Base-by-base conservation (phyloP, 306 rosid species). In the Glycine soja region DNA sequence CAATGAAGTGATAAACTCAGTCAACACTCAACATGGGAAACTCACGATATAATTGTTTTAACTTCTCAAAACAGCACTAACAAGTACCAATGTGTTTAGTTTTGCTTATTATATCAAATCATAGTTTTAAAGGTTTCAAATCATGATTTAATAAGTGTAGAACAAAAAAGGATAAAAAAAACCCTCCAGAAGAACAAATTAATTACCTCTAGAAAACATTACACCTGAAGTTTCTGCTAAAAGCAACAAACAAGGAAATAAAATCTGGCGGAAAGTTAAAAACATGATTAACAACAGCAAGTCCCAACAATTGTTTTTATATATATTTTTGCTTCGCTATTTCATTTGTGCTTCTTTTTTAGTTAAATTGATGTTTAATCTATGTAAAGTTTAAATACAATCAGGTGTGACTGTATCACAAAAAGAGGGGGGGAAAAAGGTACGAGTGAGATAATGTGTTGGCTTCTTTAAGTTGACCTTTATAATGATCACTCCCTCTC, bases 391-490 rank as follows among this genome's bases (percentile, higher is more conserved):
- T 40, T 51, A 38, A 38, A 38, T 65, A 52, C 13, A 13, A 19
- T 10, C 2, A 10, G 16, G 3, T 67, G 46, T 1, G 11, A 79
- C 14, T 12, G 77, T 16, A 10, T 56, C 5, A 72, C 3, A 72
- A 4, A n/a, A 15, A 52, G 45, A 45, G 0, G 0, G 7, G 18
- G 10, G n/a, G 0, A 6, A 16, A 48, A 70, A 24, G 19, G 13
- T 12, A 38, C 1, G 18, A 75, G 62, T 56, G 70, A 75, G 43
- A 8, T 11, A 19, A 40, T 73, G 54, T 59, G 38, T 47, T 77
- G 80, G 76, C 70, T 46, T 64, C 75, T 43, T 62, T 52, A 47
- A 58, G 83, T 77, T 76, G 77, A 81, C 85, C 80, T 76, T 77
- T 52, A 18, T 15, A 65, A 45, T 38, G 62, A 58, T 24, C 71